Evolutionary conservation across 305 asterid species (phyloP).

Genomic region (Fraxinus dipetala): DNA sequence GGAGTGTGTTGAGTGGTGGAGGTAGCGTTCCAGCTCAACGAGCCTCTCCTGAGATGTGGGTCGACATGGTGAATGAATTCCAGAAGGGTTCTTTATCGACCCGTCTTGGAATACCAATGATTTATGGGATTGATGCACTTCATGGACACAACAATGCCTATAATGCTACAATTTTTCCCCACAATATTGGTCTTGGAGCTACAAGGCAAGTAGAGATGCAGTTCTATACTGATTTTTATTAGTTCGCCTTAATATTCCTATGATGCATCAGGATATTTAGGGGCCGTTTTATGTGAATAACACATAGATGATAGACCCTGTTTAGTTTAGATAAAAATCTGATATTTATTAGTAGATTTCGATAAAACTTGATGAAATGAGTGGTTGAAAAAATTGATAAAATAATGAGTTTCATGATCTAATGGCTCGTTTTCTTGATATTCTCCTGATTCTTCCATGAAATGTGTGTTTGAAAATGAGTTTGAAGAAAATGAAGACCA

Average conservation of each 20-base stretch:
- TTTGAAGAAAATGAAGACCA: not conserved
- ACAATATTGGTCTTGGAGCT: not conserved
- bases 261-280: not conserved
- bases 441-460: not conserved
- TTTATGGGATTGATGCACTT: not conserved
- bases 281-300: not conserved
- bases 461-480: not conserved
- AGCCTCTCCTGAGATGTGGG: not conserved
- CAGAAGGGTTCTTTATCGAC: not conserved
- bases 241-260: not conserved
- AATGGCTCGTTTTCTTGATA: not conserved
- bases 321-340: not conserved
- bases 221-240: not conserved
- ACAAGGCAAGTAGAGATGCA: not conserved
- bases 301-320: not conserved
- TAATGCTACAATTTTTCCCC: not conserved
- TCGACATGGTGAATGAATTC: not conserved
- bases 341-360: not conserved
- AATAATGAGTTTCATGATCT: not conserved
- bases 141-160: not conserved
- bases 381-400: not conserved
- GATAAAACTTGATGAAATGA: not conserved
- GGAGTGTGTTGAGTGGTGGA: slow-evolving; percentile 4
- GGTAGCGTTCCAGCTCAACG: not conserved
- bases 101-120: not conserved